These are phyloP conservation scores for Ascobolus immersus DNA, from an alignment of 495 filamentous ascomycete species.

Conservation along the genomic window DNA sequence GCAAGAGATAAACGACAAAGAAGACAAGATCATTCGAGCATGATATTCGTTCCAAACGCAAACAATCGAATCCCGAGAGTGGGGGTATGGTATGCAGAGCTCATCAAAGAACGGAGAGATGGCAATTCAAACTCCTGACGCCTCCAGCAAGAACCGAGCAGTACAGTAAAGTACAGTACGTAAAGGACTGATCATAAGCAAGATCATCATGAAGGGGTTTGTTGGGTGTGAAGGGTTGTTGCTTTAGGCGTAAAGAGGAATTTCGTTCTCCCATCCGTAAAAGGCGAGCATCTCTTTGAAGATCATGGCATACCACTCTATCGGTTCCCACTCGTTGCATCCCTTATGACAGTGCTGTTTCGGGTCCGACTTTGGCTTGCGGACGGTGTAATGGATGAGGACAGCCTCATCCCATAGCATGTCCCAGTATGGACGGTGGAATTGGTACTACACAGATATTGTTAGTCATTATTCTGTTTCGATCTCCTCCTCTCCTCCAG, in stretches of 20 bases:
- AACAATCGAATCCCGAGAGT: too few species aligned
- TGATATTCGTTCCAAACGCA: too few species aligned
- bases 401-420: slow-evolving; percentile 14
- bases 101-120: too few species aligned
- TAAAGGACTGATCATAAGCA: too few species aligned
- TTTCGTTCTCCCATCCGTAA: slow-evolving; percentile 14
- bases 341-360: slow-evolving; percentile 10
- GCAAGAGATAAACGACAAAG: too few species aligned
- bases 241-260: slow-evolving; percentile 13
- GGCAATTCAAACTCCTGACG: too few species aligned
- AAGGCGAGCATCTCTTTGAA: slow-evolving; percentile 13
- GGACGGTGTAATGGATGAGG: slow-evolving; percentile 13
- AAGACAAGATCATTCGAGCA: too few species aligned
- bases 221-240: too few species aligned
- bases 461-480: neutral
- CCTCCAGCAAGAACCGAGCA: too few species aligned
- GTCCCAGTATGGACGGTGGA: slow-evolving; percentile 11
- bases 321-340: slow-evolving; percentile 12
- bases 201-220: too few species aligned
- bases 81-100: too few species aligned
- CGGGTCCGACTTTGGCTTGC: slow-evolving; percentile 9
- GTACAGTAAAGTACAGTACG: too few species aligned
- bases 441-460: slow-evolving; percentile 10
- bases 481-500: neutral
- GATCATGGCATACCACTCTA: slow-evolving; percentile 14